Percentiles rank a stretch among this genome's conserved stretches.
phyloP scores from a whole-genome alignment of 441 rosid species.

The Croton laevigatus region DNA sequence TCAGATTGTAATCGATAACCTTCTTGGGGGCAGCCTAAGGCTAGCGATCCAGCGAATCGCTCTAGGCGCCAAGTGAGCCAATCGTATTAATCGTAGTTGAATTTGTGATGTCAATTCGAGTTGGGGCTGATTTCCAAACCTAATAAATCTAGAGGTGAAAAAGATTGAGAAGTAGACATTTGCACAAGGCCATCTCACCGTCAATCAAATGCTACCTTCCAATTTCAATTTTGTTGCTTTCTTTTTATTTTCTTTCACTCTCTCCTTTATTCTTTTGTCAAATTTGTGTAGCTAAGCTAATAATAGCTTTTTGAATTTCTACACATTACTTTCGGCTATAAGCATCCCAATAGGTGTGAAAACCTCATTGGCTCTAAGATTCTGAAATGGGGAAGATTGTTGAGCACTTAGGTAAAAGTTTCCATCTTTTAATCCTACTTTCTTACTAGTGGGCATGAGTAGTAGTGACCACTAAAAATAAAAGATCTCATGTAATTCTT shows the following conservation, averaged over 20 bases:
- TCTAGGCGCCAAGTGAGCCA: no score
- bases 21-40: no score
- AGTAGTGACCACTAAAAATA: slow-evolving; percentile 10
- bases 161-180: background rate
- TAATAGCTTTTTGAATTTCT: slow-evolving; percentile 13
- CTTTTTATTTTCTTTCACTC: background rate
- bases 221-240: background rate
- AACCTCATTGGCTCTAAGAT: slow-evolving; percentile 22
- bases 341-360: slow-evolving; percentile 5
- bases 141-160: background rate
- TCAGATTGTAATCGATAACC: no score
- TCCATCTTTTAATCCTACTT: slow-evolving; percentile 10
- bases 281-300: background rate
- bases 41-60: no score
- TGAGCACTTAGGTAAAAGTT: slow-evolving; percentile 34
- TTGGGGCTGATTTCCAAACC: no score
- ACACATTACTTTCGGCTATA: slow-evolving; percentile 25
- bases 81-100: no score
- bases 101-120: no score
- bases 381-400: slow-evolving; percentile 21
- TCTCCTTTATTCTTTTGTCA: background rate
- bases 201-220: slow-evolving; percentile 4
- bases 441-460: slow-evolving; percentile 33
- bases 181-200: background rate
- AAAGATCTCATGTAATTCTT: background rate